Base-by-base conservation (phyloP, 768 basidiomycete genomes). In the Collybia nuda region DNA sequence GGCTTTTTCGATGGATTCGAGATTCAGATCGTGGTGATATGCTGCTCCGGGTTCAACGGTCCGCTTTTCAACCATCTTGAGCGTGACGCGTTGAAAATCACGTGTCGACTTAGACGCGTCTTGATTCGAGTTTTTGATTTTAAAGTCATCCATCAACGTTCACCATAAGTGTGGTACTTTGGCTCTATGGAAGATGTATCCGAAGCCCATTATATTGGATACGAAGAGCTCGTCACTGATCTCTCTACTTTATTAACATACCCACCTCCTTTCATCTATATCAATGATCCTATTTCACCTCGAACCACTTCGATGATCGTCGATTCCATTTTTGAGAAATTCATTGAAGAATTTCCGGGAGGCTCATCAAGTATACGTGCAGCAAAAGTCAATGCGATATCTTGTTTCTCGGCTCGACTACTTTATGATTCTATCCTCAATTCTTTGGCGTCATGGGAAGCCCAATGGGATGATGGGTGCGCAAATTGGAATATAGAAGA, bases 371-470 rank as follows among this genome's bases (percentile, higher is more conserved):
- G 62, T 19, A 62, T 81, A 3, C 59, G 62, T 35, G 75, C 72
- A 50, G 82, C 79, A 1, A 69, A 64, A 28, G 65, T 85, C 1
- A 76, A 88, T 52, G 80, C 78, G 5, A 66, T 84, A 23, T 67
- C 82, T 11, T 87, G 82, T 56, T 84, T 90, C 56, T 78, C 78
- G 0, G 62, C 81, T 4, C 76, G 84, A 5, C 57, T 90, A 5
- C 63, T 92, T 40, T 93, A 81, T 51, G 86, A 90, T 63, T 70
- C 79, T 1, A 69, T 82, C 6, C 67, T 92, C 47, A 86, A 90
- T 58, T 60, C 73, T 5, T 71, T 91, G 3, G 78, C 81, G 2
- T 63, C 64, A 8, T 85, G 82, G 80, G 68, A 63, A 12, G 74
- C 81, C 7, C 62, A 65, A 5, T 89, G 86, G 88, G 74, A 76